These are phyloP conservation scores for Citrus mangshanensis DNA, from an alignment of 345 rosid genomes.

Conservation along the genomic window DNA sequence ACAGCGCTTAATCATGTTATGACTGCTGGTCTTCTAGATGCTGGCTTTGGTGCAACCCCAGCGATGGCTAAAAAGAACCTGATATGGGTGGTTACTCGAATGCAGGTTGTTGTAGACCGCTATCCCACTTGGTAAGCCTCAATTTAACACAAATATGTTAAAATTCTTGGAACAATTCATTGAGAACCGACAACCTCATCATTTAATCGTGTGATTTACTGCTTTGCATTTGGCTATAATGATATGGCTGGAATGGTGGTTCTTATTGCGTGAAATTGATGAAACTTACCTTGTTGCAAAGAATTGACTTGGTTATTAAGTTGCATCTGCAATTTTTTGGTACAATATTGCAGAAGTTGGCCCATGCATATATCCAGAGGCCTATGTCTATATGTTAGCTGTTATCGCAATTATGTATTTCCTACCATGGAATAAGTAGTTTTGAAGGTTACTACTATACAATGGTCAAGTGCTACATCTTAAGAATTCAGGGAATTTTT, in stretches of 20 bases:
- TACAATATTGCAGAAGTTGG: not conserved
- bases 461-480: not conserved
- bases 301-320: not conserved
- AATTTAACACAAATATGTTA: not conserved
- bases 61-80: conserved; percentile 89
- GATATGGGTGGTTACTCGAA: conserved; percentile 93
- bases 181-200: not conserved
- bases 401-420: not conserved
- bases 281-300: not conserved
- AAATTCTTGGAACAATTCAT: not conserved
- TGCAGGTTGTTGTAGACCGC: conserved; percentile 90
- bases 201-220: not conserved
- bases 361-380: not conserved
- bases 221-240: not conserved
- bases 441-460: not conserved
- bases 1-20: conserved; percentile 94
- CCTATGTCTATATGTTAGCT: not conserved
- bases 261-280: not conserved
- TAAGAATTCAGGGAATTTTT: not conserved
- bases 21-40: conserved; percentile 80
- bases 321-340: not conserved
- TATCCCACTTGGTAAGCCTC: conserved; percentile 90
- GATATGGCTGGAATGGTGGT: not conserved
- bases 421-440: not conserved
- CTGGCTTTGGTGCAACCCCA: conserved; percentile 96